phyloP scores from a whole-genome alignment of 164 flowering plant species.

The Sextonia rubra region DNA sequence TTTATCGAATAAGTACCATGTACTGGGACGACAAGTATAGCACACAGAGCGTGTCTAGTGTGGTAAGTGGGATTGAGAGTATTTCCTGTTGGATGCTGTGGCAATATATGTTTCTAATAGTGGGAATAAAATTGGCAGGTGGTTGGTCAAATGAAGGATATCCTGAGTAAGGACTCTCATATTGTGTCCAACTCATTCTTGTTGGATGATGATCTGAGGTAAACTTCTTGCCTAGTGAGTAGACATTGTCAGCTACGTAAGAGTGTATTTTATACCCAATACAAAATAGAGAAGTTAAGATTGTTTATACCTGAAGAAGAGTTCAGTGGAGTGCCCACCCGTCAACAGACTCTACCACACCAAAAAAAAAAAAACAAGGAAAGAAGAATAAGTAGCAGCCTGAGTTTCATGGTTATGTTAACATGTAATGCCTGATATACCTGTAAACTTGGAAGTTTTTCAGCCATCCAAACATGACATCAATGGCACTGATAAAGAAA shows the following conservation, averaged over 20 bases:
- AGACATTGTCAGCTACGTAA: background rate
- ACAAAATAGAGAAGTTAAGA: background rate
- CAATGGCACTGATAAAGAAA: no score
- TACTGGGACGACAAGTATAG: constrained; percentile 98
- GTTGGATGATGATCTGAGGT: constrained; percentile 98
- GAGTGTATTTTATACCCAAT: background rate
- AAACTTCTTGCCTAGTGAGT: constrained; percentile 8
- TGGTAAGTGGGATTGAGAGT: constrained; percentile 41
- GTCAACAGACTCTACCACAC: background rate
- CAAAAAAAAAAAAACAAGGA: no score
- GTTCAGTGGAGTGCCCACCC: background rate
- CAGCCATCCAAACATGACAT: no score
- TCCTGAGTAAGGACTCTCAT: constrained; percentile 70
- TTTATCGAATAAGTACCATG: constrained; percentile 95
- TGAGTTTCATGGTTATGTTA: background rate
- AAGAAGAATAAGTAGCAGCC: background rate
- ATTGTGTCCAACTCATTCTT: constrained; percentile 85
- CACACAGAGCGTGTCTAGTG: constrained; percentile 95
- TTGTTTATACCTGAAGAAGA: background rate
- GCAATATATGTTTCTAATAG: constrained; percentile 5
- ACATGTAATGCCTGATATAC: background rate
- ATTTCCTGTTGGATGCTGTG: background rate
- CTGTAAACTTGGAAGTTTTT: no score
- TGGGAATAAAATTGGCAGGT: constrained; percentile 43
- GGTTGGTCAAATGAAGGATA: constrained; percentile 85